These are phyloP conservation scores for Balansia obtecta DNA, from an alignment of 2,329 filamentous ascomycete genomes.

Conservation along the genomic window DNA sequence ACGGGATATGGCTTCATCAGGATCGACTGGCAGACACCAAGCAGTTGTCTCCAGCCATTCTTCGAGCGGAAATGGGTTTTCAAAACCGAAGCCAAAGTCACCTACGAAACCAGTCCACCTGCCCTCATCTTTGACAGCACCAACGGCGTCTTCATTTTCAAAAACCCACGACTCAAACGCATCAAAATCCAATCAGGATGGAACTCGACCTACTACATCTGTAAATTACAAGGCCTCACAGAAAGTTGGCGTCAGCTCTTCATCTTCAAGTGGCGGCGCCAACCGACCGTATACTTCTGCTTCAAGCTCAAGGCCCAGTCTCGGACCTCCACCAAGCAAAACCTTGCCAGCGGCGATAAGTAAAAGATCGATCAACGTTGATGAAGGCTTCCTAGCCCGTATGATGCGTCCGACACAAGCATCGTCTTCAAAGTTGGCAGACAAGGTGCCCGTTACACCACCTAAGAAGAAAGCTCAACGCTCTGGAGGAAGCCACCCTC, in stretches of 20 bases:
- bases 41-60: constrained; percentile 28
- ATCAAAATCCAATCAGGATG: constrained; percentile 16
- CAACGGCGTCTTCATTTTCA: constrained; percentile 56
- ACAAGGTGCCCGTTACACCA: constrained; percentile 43
- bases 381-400: constrained; percentile 63
- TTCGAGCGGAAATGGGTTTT: constrained; percentile 28
- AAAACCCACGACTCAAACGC: constrained; percentile 29
- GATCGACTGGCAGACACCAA: constrained; percentile 29
- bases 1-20: constrained; percentile 19
- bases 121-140: constrained; percentile 54
- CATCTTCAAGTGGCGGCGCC: constrained; percentile 18
- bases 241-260: constrained; percentile 7
- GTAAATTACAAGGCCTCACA: constrained; percentile 20
- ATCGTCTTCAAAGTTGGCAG: constrained; percentile 54
- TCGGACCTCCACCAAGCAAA: constrained; percentile 49
- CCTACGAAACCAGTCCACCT: constrained; percentile 57
- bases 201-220: constrained; percentile 22
- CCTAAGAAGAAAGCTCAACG: constrained; percentile 27
- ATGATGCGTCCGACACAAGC: constrained; percentile 70
- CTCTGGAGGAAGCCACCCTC: constrained; percentile 2
- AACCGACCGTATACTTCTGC: constrained; percentile 33
- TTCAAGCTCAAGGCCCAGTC: constrained; percentile 34
- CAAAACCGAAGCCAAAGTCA: constrained; percentile 52
- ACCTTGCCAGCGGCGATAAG: constrained; percentile 4
- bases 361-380: constrained; percentile 39